These are phyloP conservation scores for Colletotrichum sp. DNA, from an alignment of 2,329 filamentous ascomycete genomes.

Conservation along the genomic window DNA sequence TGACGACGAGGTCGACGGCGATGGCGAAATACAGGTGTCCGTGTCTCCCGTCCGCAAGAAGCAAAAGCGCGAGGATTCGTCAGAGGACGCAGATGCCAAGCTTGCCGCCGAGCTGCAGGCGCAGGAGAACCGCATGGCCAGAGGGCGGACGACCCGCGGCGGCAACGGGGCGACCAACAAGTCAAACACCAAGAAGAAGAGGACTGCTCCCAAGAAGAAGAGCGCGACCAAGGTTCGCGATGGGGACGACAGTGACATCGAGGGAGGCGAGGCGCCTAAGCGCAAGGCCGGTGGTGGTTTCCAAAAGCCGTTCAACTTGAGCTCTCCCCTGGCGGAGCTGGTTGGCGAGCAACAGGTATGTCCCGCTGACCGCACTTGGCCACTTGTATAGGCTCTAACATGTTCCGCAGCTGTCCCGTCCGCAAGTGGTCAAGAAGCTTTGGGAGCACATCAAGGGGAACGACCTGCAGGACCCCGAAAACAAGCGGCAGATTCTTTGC, in stretches of 20 bases:
- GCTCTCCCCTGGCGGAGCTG: conserved; percentile 70
- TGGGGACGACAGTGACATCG: conserved; percentile 81
- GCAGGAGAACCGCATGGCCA: conserved; percentile 78
- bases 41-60: conserved; percentile 64
- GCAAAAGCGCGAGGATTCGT: conserved; percentile 65
- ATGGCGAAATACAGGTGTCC: conserved; percentile 53
- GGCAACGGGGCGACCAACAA: conserved; percentile 63
- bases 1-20: conserved; percentile 37
- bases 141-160: conserved; percentile 77
- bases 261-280: conserved; percentile 66
- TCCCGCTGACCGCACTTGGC: background rate
- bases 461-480: conserved; percentile 85
- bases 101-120: conserved; percentile 89
- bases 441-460: conserved; percentile 94
- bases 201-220: conserved; percentile 73
- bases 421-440: conserved; percentile 94
- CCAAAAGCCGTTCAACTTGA: conserved; percentile 83
- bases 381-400: conserved; percentile 22
- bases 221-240: conserved; percentile 75
- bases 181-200: conserved; percentile 61
- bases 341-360: conserved; percentile 71
- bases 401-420: conserved; percentile 76
- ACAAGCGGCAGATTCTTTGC: conserved; percentile 92
- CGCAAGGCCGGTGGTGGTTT: conserved; percentile 92
- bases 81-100: conserved; percentile 81